phyloP scores from a whole-genome alignment of 441 rosid genomes.

The Populus trichocarpa region DNA sequence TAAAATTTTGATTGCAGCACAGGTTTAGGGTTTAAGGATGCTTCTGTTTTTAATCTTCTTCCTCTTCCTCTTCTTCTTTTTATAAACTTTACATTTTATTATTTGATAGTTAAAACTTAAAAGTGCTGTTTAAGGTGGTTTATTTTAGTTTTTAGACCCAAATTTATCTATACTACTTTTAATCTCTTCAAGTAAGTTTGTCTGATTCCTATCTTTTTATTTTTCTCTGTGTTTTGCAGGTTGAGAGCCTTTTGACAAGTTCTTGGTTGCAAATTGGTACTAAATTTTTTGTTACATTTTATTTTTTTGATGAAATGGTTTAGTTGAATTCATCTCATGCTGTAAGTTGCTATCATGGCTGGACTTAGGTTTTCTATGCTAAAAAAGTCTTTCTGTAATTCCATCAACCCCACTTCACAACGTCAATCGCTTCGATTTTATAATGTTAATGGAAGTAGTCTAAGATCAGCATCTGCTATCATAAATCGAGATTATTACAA shows the following conservation, averaged over 20 bases:
- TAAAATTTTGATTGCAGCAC: neutral
- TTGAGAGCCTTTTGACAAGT: neutral
- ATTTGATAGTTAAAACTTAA: neutral
- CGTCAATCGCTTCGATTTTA: conserved; percentile 10
- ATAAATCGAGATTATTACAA: conserved; percentile 14
- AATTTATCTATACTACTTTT: neutral
- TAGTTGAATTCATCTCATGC: conserved; percentile 2
- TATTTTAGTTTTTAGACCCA: neutral
- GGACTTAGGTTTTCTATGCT: conserved; percentile 41
- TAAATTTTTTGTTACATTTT: neutral
- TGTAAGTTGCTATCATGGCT: conserved; percentile 31
- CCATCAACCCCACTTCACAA: conserved; percentile 12
- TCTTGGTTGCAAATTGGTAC: neutral
- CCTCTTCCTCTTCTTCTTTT: neutral
- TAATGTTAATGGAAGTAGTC: conserved; percentile 12
- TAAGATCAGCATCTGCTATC: conserved; percentile 19
- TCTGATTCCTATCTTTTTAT: neutral
- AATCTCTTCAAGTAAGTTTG: neutral
- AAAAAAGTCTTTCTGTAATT: conserved; percentile 31
- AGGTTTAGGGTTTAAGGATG: conserved; percentile 2
- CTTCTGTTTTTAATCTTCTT: neutral
- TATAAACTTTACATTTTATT: neutral
- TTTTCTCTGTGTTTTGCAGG: neutral
- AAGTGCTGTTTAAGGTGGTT: neutral
- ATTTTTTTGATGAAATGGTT: neutral